Evolutionary conservation across 1,284 basidiomycete species (phyloP), one percentile per base, ranked within the genome.

Genomic region (Mycosarcoma mackinlayi): DNA sequence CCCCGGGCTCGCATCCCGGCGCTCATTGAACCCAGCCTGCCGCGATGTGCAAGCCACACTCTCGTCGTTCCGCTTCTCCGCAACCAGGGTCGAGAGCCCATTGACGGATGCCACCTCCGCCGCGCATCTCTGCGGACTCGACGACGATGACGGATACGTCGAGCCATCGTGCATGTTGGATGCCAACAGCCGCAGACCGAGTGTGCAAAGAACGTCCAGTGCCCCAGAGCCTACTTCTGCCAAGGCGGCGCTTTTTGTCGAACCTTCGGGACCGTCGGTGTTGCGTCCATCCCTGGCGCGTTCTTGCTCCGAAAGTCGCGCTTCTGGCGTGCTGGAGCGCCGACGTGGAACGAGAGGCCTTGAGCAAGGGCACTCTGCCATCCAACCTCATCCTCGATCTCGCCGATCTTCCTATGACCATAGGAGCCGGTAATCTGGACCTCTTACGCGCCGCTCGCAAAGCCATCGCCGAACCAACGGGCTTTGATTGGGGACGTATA

Each of bases 361-460:
- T 34, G 13, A 49, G 33, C 51, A 35, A 31, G 6, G 21, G n/a
- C n/a, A n/a, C 39, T 7, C 47, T 65, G 4, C 70, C 65, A 4
- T 50, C 49, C 7, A 57, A 34, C 18, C 53, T 73, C 23, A 55
- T 73, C 24, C 64, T 73, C 34, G 70, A 73, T 35, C 39, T 73
- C 10, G 58, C 53, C 21, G 34, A 58, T 19, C 30, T 73, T 7
- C 60, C 61, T 25, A 61, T 55, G 54, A 69, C 53, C 25, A 57
- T 73, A 42, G 70, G 53, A 16, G 61, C 65, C 13, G 61, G 65
- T 34, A 65, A 73, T 31, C 21, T 65, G 0, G 53, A 49, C 23
- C 65, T 73, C 16, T 28, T 73, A 33, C 57, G 58, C 27, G 70
- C 70, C 24, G 65, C 70, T 30, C 64, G 65, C 46, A 58, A 50